Conservation (phyloP, 2,329 filamentous ascomycete genomes). For the Pseudogymnoascus sp. region DNA sequence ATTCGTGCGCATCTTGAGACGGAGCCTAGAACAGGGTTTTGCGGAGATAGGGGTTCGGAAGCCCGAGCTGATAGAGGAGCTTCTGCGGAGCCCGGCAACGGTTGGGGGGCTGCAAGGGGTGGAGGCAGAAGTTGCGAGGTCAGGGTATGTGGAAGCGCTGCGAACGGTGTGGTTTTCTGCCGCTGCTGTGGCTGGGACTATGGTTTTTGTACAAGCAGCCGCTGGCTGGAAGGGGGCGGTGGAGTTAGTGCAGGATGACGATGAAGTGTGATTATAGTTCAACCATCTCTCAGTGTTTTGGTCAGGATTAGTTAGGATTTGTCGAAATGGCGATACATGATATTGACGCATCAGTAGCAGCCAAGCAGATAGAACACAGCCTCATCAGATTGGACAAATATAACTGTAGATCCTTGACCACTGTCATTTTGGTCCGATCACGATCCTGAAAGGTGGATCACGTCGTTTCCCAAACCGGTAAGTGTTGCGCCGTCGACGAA, state of each 20-base stretch:
- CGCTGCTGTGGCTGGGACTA: conserved; percentile 40
- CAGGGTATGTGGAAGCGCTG: conserved; percentile 47
- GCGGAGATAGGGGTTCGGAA: conserved; percentile 24
- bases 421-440: background rate
- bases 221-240: conserved; percentile 46
- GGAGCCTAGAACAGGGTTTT: conserved; percentile 30
- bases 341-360: background rate
- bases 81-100: conserved; percentile 52
- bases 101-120: conserved; percentile 42
- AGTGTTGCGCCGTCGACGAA: background rate
- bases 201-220: conserved; percentile 47
- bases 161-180: conserved; percentile 46
- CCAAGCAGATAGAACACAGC: background rate
- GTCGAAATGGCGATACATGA: background rate
- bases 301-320: background rate
- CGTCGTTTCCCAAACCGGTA: background rate
- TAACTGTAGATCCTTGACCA: background rate
- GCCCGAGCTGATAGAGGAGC: conserved; percentile 42
- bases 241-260: background rate
- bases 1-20: conserved; percentile 24
- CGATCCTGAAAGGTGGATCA: background rate
- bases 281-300: background rate
- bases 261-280: background rate
- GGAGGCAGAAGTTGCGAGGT: conserved; percentile 44
- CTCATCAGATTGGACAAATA: background rate